Conservation (phyloP, 805 yeast genomes). For the Lachancea sp. region DNA sequence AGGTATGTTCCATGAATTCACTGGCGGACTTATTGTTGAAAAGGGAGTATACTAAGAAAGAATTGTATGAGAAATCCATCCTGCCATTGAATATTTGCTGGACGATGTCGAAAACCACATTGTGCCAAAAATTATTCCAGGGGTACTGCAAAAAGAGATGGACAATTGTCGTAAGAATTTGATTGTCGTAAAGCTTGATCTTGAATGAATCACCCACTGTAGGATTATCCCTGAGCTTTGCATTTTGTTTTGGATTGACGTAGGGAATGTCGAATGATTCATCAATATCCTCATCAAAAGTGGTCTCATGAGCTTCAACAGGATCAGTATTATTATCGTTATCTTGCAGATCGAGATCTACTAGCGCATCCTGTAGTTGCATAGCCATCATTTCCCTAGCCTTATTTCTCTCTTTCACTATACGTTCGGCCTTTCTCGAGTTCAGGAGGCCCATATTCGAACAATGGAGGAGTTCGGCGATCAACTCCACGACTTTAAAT, state of each 20-base stretch:
- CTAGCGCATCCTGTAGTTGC: conserved; percentile 31
- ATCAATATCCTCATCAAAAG: conserved; percentile 28
- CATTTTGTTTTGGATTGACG: conserved; percentile 36
- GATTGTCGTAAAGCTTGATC: conserved; percentile 70
- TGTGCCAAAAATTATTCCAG: conserved; percentile 96
- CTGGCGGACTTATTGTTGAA: conserved; percentile 22
- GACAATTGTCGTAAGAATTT: conserved; percentile 60
- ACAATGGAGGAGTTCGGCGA: conserved; percentile 93
- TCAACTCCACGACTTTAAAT: conserved; percentile 82
- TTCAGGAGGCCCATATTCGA: conserved; percentile 94
- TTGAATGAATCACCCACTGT: conserved; percentile 86
- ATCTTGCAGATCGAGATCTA: conserved; percentile 22
- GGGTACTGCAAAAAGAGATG: conserved; percentile 77
- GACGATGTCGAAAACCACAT: conserved; percentile 91
- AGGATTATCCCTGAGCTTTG: conserved; percentile 45
- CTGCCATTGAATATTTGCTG: conserved; percentile 92
- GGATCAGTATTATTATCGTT: conserved; percentile 5
- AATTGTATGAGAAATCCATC: conserved; percentile 78
- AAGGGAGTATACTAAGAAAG: conserved; percentile 47
- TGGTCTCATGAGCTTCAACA: conserved; percentile 9
- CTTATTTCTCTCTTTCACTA: conserved; percentile 62
- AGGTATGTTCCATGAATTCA: conserved; percentile 12
- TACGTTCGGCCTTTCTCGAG: conserved; percentile 62
- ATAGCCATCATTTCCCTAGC: conserved; percentile 51
- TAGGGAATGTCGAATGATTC: conserved; percentile 33